These are phyloP conservation scores for Xylaria digitata DNA, from an alignment of 2,329 filamentous ascomycete species.

Conservation along the genomic window DNA sequence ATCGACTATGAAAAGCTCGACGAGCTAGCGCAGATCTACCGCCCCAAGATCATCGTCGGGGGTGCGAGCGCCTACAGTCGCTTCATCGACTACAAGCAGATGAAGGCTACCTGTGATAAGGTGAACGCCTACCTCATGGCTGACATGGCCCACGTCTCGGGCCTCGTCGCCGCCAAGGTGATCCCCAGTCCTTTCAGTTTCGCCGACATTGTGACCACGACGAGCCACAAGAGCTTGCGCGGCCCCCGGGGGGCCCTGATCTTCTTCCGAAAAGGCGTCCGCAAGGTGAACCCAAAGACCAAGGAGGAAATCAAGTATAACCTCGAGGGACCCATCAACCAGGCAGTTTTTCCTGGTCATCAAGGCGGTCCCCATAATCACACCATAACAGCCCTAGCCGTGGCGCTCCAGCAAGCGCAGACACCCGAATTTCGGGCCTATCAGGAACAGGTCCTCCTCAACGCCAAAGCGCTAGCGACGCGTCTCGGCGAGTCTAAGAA, in stretches of 20 bases:
- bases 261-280: slow-evolving; percentile 94
- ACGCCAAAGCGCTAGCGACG: slow-evolving; percentile 86
- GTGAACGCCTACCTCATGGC: slow-evolving; percentile 91
- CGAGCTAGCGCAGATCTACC: slow-evolving; percentile 86
- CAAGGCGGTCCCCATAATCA: slow-evolving; percentile 99
- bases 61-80: slow-evolving; percentile 96
- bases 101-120: slow-evolving; percentile 92
- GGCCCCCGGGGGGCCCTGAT: slow-evolving; percentile 97
- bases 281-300: slow-evolving; percentile 84
- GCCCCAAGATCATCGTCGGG: slow-evolving; percentile 94
- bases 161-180: slow-evolving; percentile 90
- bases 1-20: slow-evolving; percentile 96
- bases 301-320: slow-evolving; percentile 89
- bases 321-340: slow-evolving; percentile 92
- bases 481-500: slow-evolving; percentile 74
- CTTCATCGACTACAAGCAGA: slow-evolving; percentile 92
- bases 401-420: slow-evolving; percentile 94
- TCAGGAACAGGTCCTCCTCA: slow-evolving; percentile 88
- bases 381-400: slow-evolving; percentile 94
- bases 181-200: slow-evolving; percentile 89
- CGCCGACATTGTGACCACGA: slow-evolving; percentile 96
- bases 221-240: slow-evolving; percentile 96
- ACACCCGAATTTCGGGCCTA: slow-evolving; percentile 91
- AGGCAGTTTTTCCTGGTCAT: slow-evolving; percentile 96
- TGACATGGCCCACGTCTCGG: slow-evolving; percentile 98